Conservation (phyloP, 1,284 basidiomycete species). For the Cutaneotrichosporon mucoides region DNA sequence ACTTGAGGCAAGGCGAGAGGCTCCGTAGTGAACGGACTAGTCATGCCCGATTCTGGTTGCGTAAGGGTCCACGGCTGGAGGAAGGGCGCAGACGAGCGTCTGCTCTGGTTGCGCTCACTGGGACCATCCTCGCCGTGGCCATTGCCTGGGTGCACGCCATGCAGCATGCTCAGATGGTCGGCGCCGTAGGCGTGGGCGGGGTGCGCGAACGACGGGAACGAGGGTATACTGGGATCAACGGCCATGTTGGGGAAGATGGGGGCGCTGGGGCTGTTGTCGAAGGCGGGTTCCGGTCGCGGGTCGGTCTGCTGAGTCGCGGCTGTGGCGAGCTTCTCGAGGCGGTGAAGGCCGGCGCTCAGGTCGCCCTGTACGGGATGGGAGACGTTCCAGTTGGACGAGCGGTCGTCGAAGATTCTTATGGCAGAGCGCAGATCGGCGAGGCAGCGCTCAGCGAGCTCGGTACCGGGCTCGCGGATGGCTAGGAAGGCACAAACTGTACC, state of each 20-base stretch:
- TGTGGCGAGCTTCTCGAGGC: slow-evolving; percentile 40
- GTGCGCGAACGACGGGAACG: slow-evolving; percentile 10
- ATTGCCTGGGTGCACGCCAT: neutral
- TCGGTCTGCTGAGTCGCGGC: slow-evolving; percentile 19
- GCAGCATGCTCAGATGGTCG: neutral
- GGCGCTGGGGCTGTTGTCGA: neutral
- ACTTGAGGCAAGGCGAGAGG: slow-evolving; percentile 27
- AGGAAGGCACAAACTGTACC: slow-evolving; percentile 48
- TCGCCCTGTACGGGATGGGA: slow-evolving; percentile 47
- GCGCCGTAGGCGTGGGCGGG: neutral
- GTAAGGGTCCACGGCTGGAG: slow-evolving; percentile 17
- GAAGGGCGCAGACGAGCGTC: slow-evolving; percentile 14
- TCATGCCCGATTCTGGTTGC: slow-evolving; percentile 7
- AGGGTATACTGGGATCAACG: slow-evolving; percentile 10
- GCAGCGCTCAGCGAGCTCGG: slow-evolving; percentile 36
- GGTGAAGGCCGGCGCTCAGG: slow-evolving; percentile 42
- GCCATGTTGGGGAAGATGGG: slow-evolving; percentile 11
- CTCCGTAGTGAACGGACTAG: slow-evolving; percentile 15
- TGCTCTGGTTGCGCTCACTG: neutral
- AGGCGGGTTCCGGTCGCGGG: neutral
- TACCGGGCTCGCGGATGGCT: slow-evolving; percentile 45
- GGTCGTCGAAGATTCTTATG: slow-evolving; percentile 42
- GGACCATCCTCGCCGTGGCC: no score
- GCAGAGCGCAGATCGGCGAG: slow-evolving; percentile 39
- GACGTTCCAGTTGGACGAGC: slow-evolving; percentile 39